Evolutionary conservation across 768 basidiomycete genomes (phyloP).

Genomic region (Mycena latifolia): DNA sequence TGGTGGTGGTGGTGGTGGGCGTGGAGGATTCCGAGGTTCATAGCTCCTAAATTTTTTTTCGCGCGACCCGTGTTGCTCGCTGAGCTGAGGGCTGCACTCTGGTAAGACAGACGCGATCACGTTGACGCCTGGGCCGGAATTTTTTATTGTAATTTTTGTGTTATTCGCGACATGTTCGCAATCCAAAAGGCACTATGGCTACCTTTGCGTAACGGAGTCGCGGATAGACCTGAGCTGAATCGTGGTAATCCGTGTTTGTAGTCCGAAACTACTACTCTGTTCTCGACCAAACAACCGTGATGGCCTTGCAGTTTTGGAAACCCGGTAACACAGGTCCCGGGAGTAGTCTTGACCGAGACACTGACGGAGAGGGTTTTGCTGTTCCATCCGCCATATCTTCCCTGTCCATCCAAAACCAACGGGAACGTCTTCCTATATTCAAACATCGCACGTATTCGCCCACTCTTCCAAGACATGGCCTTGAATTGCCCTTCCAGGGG

Average conservation of each 20-base stretch:
- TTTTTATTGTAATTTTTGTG: background rate
- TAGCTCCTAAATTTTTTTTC: conserved; percentile 37
- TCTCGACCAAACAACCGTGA: conserved; percentile 37
- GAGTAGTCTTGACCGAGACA: conserved; percentile 86
- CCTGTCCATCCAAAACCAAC: conserved; percentile 78
- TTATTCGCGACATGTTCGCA: background rate
- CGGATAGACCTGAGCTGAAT: no score
- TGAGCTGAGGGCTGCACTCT: background rate
- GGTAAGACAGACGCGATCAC: conserved; percentile 19
- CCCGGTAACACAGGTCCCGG: conserved; percentile 89
- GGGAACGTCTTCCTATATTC: conserved; percentile 89
- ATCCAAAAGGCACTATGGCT: no score
- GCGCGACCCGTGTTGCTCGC: no score
- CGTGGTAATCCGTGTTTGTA: no score
- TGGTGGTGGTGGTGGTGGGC: conserved; percentile 49
- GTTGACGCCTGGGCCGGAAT: conserved; percentile 3
- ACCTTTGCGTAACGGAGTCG: no score
- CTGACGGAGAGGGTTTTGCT: conserved; percentile 80
- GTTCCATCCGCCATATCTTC: conserved; percentile 73
- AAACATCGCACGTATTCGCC: conserved; percentile 78
- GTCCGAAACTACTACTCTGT: no score
- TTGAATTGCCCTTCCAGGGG: conserved; percentile 58
- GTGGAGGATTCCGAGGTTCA: conserved; percentile 59
- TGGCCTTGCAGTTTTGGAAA: conserved; percentile 88
- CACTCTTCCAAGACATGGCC: conserved; percentile 11